Conservation (phyloP, 2,329 filamentous ascomycete genomes). For the Chaetothyriales sp. region DNA sequence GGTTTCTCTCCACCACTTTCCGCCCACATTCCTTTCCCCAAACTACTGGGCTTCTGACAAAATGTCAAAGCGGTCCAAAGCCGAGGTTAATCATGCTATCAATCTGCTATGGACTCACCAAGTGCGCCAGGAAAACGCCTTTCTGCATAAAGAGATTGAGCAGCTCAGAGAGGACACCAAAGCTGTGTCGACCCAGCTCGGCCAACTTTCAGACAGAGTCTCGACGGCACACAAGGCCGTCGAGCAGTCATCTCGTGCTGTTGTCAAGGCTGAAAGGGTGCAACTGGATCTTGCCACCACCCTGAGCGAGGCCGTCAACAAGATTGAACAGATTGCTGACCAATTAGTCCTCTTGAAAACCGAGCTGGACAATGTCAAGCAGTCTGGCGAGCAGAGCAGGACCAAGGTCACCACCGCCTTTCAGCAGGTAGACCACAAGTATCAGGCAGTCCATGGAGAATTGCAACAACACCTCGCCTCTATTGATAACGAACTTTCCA, state of each 20-base stretch:
- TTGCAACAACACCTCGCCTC: background rate
- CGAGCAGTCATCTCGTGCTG: background rate
- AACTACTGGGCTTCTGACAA: background rate
- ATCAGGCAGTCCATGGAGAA: background rate
- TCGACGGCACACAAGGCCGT: background rate
- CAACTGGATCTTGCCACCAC: background rate
- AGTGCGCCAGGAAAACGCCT: slow-evolving; percentile 14
- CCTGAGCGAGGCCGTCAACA: background rate
- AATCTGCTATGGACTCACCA: slow-evolving; percentile 15
- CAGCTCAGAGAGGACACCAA: background rate
- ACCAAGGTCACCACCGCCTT: background rate
- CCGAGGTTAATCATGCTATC: slow-evolving; percentile 10
- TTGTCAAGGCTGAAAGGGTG: background rate
- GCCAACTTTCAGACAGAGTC: background rate
- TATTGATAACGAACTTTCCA: background rate
- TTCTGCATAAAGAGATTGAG: slow-evolving; percentile 10
- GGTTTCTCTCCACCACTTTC: background rate
- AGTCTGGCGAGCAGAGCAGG: background rate
- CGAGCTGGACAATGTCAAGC: background rate
- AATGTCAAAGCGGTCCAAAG: slow-evolving; percentile 1
- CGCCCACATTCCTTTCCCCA: background rate
- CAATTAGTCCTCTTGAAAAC: background rate
- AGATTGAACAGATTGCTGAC: background rate
- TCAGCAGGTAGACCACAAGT: background rate
- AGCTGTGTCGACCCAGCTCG: background rate